phyloP scores from a whole-genome alignment of 116 monocot genomes.

The Zostera marina region DNA sequence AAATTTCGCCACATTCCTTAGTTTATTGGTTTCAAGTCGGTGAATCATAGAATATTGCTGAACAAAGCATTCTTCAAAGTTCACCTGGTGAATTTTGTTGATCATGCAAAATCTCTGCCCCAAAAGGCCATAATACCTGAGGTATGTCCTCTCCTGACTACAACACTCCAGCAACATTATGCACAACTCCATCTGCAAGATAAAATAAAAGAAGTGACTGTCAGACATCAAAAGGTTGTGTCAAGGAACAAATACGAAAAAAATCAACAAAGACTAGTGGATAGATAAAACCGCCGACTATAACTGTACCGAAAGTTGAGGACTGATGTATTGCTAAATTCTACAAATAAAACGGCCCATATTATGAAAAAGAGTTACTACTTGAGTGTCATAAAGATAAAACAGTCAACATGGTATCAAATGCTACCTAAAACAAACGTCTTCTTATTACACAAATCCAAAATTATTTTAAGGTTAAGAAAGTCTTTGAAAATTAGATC shows the following conservation, averaged over 20 bases:
- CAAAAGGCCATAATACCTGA: conserved; percentile 80
- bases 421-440: neutral
- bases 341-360: too few species aligned
- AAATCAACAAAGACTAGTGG: neutral
- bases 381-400: too few species aligned
- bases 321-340: too few species aligned
- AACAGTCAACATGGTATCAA: too few species aligned
- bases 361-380: too few species aligned
- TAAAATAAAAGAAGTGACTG: neutral
- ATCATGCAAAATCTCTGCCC: conserved; percentile 97
- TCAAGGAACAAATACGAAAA: neutral
- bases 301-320: too few species aligned
- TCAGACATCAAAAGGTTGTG: neutral
- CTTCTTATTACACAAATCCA: neutral
- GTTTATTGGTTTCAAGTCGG: conserved; percentile 85
- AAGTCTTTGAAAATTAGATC: neutral
- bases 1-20: conserved; percentile 89
- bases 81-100: conserved; percentile 78
- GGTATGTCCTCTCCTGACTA: conserved; percentile 94
- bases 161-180: conserved; percentile 87
- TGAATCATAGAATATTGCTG: conserved; percentile 99
- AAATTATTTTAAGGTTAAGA: too few species aligned
- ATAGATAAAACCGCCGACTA: neutral
- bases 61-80: conserved; percentile 91
- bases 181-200: conserved; percentile 66